Conservation (phyloP, 2,329 filamentous ascomycete genomes). For the Aureobasidium sp. region DNA sequence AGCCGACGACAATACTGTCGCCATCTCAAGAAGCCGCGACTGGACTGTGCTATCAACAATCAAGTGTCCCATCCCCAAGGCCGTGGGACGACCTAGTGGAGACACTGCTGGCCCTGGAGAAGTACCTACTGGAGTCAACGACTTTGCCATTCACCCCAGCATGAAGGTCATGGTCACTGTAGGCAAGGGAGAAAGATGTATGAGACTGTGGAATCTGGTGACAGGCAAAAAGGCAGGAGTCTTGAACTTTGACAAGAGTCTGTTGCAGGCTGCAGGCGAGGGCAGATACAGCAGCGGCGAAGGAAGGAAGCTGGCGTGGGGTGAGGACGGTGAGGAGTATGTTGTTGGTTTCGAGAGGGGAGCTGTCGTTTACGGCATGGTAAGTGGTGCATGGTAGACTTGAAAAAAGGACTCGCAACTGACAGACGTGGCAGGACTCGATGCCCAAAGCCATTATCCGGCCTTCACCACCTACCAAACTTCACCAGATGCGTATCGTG, state of each 20-base stretch:
- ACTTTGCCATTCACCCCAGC: constrained; percentile 90
- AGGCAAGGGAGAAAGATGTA: constrained; percentile 77
- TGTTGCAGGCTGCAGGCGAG: constrained; percentile 69
- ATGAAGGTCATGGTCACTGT: constrained; percentile 96
- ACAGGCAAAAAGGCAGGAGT: constrained; percentile 94
- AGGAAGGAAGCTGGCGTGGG: constrained; percentile 75
- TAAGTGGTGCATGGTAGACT: constrained; percentile 28
- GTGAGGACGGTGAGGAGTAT: constrained; percentile 68
- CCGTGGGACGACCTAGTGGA: constrained; percentile 70
- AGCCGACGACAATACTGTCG: constrained; percentile 84
- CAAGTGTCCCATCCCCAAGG: constrained; percentile 78
- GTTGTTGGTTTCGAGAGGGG: constrained; percentile 84
- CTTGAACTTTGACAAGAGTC: constrained; percentile 67
- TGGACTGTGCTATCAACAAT: constrained; percentile 82
- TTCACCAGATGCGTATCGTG: constrained; percentile 75
- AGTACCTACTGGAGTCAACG: constrained; percentile 80
- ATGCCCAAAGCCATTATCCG: constrained; percentile 67
- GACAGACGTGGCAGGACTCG: constrained; percentile 47
- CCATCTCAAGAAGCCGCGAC: constrained; percentile 77
- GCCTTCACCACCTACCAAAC: constrained; percentile 60
- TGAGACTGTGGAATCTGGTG: constrained; percentile 93
- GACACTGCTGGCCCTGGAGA: constrained; percentile 79
- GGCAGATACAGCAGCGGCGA: constrained; percentile 70
- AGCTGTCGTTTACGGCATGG: constrained; percentile 72
- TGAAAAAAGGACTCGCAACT: background rate